Evolutionary conservation across 2,329 filamentous ascomycete species (phyloP), one percentile per base, ranked within the genome.

Genomic region (Cordyceps militaris): DNA sequence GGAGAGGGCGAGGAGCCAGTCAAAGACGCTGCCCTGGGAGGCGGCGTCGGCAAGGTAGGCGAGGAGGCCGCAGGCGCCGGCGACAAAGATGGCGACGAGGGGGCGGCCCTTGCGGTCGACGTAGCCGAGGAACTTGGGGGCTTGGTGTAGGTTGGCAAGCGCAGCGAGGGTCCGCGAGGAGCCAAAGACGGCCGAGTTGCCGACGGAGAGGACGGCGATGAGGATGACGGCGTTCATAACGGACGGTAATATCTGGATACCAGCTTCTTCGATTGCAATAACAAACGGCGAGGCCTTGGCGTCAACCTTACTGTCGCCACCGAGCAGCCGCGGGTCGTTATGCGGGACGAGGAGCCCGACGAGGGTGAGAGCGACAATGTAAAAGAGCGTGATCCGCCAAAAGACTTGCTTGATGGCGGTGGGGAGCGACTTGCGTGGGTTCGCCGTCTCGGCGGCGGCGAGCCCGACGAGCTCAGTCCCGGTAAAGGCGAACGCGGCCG

Each of bases 141-240:
- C 91, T 69, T 94, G 91, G 57, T 85, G 82, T 71, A 95, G 91
- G 70, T 96, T 91, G 46, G 92, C 91, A 2, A 97, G 82, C 3
- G 92, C 91, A 26, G 91, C 90, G 8, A 97, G 83, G 2, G 92
- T 97, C 65, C 93, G 86, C 1, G 90, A 95, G 24, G 90, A 93
- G 36, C 91, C 93, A 66, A 96, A 97, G 60, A 97, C 87, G 61
- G 91, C 86, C 7, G 90, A 93, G 72, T 96, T 97, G 59, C 91
- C 91, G 60, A 97, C 92, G 0, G 90, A 95, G 23, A 97, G 76
- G 23, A 96, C 91, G 21, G 92, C 88, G 61, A 96, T 84, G 67
- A 97, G 84, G 69, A 97, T 96, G 60, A 97, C 91, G n/a, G 84
- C 85, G 71, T 97, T 97, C 88, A 97, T 95, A 56, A 97, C 81